phyloP scores from a whole-genome alignment of 2,329 filamentous ascomycete species.

The Coniochaeta sp. region DNA sequence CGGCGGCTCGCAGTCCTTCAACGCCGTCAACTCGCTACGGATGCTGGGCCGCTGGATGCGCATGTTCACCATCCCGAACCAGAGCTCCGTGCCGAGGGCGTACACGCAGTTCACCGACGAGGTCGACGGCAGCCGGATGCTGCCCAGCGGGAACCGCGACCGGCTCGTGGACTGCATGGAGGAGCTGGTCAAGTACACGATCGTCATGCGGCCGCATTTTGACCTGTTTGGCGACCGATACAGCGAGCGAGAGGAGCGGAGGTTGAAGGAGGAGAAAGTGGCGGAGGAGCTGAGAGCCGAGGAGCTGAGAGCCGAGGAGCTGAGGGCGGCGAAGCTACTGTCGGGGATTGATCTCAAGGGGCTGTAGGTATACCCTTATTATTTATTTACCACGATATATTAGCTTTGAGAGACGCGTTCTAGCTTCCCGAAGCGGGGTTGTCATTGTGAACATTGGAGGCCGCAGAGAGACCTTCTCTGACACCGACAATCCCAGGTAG shows the following conservation, averaged over 20 bases:
- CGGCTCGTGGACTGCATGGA: slow-evolving; percentile 61
- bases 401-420: too few relatives aligned
- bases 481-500: too few relatives aligned
- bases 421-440: too few relatives aligned
- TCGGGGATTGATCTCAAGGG: neutral
- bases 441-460: too few relatives aligned
- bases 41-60: slow-evolving; percentile 64
- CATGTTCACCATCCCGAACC: slow-evolving; percentile 62
- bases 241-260: slow-evolving; percentile 47
- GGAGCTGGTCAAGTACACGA: slow-evolving; percentile 62
- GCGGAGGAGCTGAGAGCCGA: neutral
- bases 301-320: neutral
- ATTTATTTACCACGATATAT: too few relatives aligned
- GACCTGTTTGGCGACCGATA: slow-evolving; percentile 54
- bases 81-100: slow-evolving; percentile 55
- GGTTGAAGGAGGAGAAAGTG: slow-evolving; percentile 8
- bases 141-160: slow-evolving; percentile 49
- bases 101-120: slow-evolving; percentile 37
- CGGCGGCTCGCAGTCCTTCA: slow-evolving; percentile 61
- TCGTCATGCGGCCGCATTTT: slow-evolving; percentile 56
- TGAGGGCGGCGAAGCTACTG: slow-evolving; percentile 1
- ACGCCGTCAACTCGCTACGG: slow-evolving; percentile 58
- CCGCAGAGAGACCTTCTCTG: too few relatives aligned
- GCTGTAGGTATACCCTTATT: neutral
- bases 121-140: slow-evolving; percentile 34